Conservation (phyloP, 2,329 filamentous ascomycete genomes). For the Teratosphaeria pseudoeucalypti region DNA sequence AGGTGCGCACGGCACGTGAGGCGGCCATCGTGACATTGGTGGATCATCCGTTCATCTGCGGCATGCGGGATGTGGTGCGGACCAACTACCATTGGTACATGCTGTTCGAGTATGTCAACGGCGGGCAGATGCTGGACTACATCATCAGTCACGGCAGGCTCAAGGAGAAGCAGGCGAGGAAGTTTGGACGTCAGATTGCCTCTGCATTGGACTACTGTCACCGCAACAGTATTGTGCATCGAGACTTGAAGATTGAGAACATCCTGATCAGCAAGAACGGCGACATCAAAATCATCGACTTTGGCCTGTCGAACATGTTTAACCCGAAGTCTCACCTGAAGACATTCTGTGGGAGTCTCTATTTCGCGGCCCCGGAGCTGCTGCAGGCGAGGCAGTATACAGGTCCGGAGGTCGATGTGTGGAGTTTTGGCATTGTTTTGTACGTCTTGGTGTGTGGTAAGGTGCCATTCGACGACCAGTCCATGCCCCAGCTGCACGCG, state of each 20-base stretch:
- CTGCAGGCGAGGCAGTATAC: conserved; percentile 90
- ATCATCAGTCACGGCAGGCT: conserved; percentile 96
- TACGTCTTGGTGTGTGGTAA: conserved; percentile 97
- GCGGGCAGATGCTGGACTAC: conserved; percentile 98
- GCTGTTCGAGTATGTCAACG: conserved; percentile 98
- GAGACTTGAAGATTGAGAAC: conserved; percentile 97
- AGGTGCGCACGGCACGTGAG: conserved; percentile 87
- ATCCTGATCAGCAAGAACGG: conserved; percentile 98
- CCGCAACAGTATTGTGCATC: conserved; percentile 93
- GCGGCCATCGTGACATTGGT: conserved; percentile 92
- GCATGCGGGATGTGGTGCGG: conserved; percentile 85
- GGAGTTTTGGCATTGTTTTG: conserved; percentile 97
- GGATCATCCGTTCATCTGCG: conserved; percentile 91
- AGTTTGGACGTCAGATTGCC: conserved; percentile 94
- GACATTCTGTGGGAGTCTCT: conserved; percentile 94
- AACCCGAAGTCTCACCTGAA: conserved; percentile 75
- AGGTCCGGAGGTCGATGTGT: conserved; percentile 92
- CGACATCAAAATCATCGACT: conserved; percentile 99
- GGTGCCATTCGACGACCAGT: conserved; percentile 97
- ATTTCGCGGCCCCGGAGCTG: conserved; percentile 92
- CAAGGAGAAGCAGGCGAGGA: conserved; percentile 96
- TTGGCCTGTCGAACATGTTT: conserved; percentile 93
- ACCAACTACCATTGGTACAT: conserved; percentile 99
- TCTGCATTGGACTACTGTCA: conserved; percentile 96
- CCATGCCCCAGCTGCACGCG: conserved; percentile 94